Base-by-base conservation (phyloP, 179 eudicot species). In the Actinidia arguta region DNA sequence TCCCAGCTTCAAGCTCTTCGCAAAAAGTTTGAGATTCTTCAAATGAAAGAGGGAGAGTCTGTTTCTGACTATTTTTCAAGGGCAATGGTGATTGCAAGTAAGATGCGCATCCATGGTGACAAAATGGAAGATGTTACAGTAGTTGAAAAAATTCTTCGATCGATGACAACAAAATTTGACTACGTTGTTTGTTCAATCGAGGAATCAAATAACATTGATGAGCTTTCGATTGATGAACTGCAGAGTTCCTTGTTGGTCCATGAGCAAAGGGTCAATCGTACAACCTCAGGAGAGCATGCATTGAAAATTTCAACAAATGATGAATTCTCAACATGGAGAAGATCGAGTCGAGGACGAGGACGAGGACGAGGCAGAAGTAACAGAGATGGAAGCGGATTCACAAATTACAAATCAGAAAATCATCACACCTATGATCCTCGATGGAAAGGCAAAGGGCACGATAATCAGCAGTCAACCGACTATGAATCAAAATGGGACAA, bases 331-430 rank as follows among this genome's bases (percentile, higher is more conserved):
- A 56, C 61, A 56, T 56, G 2, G 61, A 56, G 61, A 56, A 18
- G 61, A 56, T 56, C 61, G 61, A 56, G 61, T 56, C 61, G 61
- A n/a, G n/a, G n/a, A n/a, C n/a, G n/a, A n/a, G n/a, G n/a, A n/a
- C n/a, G n/a, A 56, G 61, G 61, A 16, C 0, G 0, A 55, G 17
- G 59, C 3, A 55, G 59, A 14, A 8, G 18, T 14, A 55, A 55
- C 59, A 55, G 59, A 55, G 59, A 55, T 8, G 59, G 59, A 55
- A 55, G 59, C 59, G 14, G 59, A 55, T 18, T 55, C 59, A 10
- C 18, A 55, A 55, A 55, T 55, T 55, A 55, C 11, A 55, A 2
- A 55, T 55, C 59, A 55, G 18, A 55, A 55, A 18, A 55, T 55
- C 59, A 55, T 55, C 59, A 55, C 59, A 55, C 8, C 59, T 55